A percentile compares a stretch with the other conserved stretches of the same genome.
Evolutionary conservation across 257 asterid species (phyloP).

Genomic region (Solanum sparsipilum): DNA sequence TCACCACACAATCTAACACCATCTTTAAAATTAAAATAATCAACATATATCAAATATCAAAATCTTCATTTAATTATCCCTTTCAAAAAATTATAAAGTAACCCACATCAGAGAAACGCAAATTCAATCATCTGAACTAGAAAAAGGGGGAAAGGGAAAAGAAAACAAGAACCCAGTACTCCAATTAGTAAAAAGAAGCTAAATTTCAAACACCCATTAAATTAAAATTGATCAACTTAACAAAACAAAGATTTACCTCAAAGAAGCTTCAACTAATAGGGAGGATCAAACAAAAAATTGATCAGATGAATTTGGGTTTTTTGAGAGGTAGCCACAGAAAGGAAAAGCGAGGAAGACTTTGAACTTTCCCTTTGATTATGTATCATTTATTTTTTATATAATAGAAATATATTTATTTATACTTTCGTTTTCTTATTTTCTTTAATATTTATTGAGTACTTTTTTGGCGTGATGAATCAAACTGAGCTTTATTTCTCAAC

Average conservation of each 20-base stretch:
- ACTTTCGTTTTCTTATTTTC: not conserved
- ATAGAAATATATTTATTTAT: not conserved
- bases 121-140: not conserved
- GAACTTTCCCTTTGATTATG: not conserved
- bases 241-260: not conserved
- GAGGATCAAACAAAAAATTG: not conserved
- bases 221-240: not conserved
- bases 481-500: not conserved
- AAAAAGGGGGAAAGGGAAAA: not conserved
- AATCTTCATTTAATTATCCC: not conserved
- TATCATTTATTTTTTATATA: not conserved
- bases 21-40: not conserved
- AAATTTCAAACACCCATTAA: not conserved
- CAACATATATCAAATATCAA: not conserved
- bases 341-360: not conserved
- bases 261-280: not conserved
- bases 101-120: not conserved
- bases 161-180: not conserved
- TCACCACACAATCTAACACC: not conserved
- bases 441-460: not conserved
- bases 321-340: not conserved
- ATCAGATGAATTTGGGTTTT: not conserved
- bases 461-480: not conserved
- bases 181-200: not conserved
- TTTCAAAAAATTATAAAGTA: not conserved